Evolutionary conservation across 2,329 filamentous ascomycete genomes (phyloP), one percentile per base, ranked within the genome.

Genomic region (Ciborinia camelliae): DNA sequence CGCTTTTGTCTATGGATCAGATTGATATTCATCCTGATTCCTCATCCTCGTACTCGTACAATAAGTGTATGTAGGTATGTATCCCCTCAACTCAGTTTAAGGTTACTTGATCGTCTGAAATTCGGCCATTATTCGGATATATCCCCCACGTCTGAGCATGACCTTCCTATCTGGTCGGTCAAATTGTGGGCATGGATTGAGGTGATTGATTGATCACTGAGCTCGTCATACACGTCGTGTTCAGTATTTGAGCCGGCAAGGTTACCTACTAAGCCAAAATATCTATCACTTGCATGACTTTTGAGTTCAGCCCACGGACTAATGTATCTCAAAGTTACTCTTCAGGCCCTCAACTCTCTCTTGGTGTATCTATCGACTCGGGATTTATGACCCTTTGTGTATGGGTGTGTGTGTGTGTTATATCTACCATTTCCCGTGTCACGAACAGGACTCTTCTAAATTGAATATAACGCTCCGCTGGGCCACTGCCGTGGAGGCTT

Each of bases 161-260:
- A 14, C 23, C 18, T 12, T 18, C 26, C 23, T 14, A 23, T 10
- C 15, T 54, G 9, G n/a, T 57, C 37, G 53, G 37, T 43, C 37
- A 43, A 57, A 57, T 57, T 57, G 53, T 57, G 53, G 53, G 30
- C 26, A 57, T 7, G 8, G 23, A 43, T 23, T 54, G 32, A 54
- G n/a, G 14, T 54, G 35, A n/a, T n/a, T n/a, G n/a, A n/a, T n/a
- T n/a, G n/a, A n/a, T n/a, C n/a, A n/a, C 12, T 54, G 37, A 57
- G 26, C 18, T 43, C 37, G 37, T 26, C 35, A 54, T 8, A 2
- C n/a, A 39, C 43, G 8, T 47, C n/a, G 2, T 47, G 43, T 47
- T 14, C 9, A 23, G 23, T 26, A 47, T 26, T 47, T 47, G 43
- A 47, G 37, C 39, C n/a, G 15, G 35, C 14, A 18, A n/a, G 50